A percentile compares a stretch with the other conserved stretches of the same genome.
These are phyloP conservation scores for Neoboletus brunneissimus DNA, from an alignment of 768 basidiomycete species.

Conservation along the genomic window DNA sequence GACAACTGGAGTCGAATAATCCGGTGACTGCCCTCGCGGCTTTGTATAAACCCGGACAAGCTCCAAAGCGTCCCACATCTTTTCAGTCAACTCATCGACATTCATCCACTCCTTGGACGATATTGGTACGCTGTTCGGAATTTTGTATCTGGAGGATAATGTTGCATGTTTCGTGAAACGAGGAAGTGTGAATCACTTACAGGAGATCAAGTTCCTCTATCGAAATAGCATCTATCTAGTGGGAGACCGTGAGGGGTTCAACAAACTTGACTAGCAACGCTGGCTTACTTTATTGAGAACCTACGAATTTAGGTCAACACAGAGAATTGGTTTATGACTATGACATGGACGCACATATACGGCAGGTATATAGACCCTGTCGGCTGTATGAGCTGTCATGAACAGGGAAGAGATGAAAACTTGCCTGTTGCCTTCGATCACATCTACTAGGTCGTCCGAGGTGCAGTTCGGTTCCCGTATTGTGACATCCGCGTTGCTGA, in stretches of 20 bases:
- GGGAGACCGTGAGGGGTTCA: constrained; percentile 1
- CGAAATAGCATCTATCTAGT: constrained; percentile 94
- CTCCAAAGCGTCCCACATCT: constrained; percentile 92
- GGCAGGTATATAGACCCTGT: constrained; percentile 88
- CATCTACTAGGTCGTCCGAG: constrained; percentile 94
- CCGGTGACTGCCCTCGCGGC: constrained; percentile 86
- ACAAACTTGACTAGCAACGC: neutral
- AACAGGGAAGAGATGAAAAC: neutral
- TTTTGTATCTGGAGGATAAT: constrained; percentile 64
- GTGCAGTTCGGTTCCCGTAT: constrained; percentile 92
- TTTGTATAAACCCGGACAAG: constrained; percentile 97
- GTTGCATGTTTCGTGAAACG: neutral
- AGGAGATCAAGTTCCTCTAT: constrained; percentile 96
- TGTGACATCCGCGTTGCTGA: constrained; percentile 86
- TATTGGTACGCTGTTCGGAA: constrained; percentile 92
- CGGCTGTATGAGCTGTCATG: constrained; percentile 1
- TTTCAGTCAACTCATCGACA: constrained; percentile 87
- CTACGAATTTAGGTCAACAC: constrained; percentile 33
- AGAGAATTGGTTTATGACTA: neutral
- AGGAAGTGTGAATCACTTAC: constrained; percentile 36
- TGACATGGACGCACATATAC: constrained; percentile 62
- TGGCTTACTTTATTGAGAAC: constrained; percentile 75
- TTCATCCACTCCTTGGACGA: constrained; percentile 95
- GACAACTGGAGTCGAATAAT: constrained; percentile 90
- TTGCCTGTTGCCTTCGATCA: constrained; percentile 92